Conservation (phyloP, 495 filamentous ascomycete species). For the Neurospora sp. region DNA sequence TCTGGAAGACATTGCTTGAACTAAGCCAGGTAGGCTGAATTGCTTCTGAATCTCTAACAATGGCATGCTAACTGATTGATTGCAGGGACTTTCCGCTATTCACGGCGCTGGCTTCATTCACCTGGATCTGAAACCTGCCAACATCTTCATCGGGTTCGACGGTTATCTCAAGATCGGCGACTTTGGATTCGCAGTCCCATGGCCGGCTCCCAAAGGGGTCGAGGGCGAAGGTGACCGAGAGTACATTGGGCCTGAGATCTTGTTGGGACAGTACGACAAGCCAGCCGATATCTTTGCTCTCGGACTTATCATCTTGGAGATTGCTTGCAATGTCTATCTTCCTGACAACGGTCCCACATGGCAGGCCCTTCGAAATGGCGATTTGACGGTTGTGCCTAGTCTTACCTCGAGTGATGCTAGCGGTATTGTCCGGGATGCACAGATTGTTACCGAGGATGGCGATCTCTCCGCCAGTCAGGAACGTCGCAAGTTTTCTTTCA, state of each 20-base stretch:
- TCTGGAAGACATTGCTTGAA: conserved; percentile 95
- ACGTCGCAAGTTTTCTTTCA: background rate
- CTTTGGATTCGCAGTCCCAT: conserved; percentile 81
- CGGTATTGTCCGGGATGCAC: conserved; percentile 57
- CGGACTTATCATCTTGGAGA: conserved; percentile 87
- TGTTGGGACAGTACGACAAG: conserved; percentile 74
- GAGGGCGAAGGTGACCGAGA: conserved; percentile 92
- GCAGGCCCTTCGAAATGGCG: conserved; percentile 76
- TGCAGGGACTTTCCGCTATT: conserved; percentile 74
- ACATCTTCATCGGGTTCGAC: conserved; percentile 83
- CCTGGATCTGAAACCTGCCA: conserved; percentile 91
- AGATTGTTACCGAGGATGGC: conserved; percentile 22
- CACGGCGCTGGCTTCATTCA: conserved; percentile 85
- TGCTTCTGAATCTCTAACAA: background rate
- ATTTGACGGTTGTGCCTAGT: conserved; percentile 75
- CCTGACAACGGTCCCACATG: conserved; percentile 86
- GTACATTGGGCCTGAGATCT: conserved; percentile 88
- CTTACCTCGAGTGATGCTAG: conserved; percentile 68
- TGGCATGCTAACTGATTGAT: conserved; percentile 24
- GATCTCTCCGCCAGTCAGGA: background rate
- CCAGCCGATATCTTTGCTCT: conserved; percentile 89
- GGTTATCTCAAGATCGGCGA: conserved; percentile 91
- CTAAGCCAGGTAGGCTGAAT: conserved; percentile 55
- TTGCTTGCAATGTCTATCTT: conserved; percentile 79
- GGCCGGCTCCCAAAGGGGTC: conserved; percentile 63